Conservation (phyloP, 2,329 filamentous ascomycete species). For the Trichoderma sp. region DNA sequence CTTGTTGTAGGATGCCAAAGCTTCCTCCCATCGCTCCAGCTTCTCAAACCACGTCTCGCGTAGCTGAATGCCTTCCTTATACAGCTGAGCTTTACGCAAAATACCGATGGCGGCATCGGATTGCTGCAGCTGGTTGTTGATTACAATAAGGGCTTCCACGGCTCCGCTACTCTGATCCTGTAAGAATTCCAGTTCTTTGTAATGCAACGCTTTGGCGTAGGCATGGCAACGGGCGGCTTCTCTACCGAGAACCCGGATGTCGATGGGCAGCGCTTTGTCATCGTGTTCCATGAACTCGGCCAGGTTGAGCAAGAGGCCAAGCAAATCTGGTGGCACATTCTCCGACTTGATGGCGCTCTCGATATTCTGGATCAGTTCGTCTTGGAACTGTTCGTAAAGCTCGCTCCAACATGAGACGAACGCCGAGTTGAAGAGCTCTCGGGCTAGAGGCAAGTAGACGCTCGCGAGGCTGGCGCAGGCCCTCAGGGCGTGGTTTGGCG, state of each 20-base stretch:
- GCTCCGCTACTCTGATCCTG: slow-evolving; percentile 95
- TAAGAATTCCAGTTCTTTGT: slow-evolving; percentile 97
- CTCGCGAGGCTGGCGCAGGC: slow-evolving; percentile 90
- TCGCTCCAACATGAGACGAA: slow-evolving; percentile 99
- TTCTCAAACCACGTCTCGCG: slow-evolving; percentile 99
- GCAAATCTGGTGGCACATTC: slow-evolving; percentile 91
- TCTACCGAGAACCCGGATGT: slow-evolving; percentile 88
- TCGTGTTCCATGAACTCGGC: slow-evolving; percentile 99
- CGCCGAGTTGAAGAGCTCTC: slow-evolving; percentile 95
- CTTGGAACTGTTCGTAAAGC: slow-evolving; percentile 92
- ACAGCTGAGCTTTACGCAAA: slow-evolving; percentile 89
- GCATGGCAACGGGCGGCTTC: slow-evolving; percentile 97
- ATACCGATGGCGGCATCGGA: slow-evolving; percentile 98
- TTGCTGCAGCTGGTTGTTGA: slow-evolving; percentile 98
- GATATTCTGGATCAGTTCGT: slow-evolving; percentile 92
- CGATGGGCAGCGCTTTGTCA: slow-evolving; percentile 95
- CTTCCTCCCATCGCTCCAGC: slow-evolving; percentile 96
- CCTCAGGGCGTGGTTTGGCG: slow-evolving; percentile 88
- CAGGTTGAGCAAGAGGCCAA: slow-evolving; percentile 90
- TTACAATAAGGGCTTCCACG: slow-evolving; percentile 95
- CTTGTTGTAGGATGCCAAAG: slow-evolving; percentile 84
- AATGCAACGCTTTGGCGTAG: slow-evolving; percentile 96
- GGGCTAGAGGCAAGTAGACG: slow-evolving; percentile 85
- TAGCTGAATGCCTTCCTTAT: slow-evolving; percentile 87
- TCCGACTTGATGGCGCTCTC: slow-evolving; percentile 93